Percentiles rank a stretch among this genome's conserved stretches.
Conservation (phyloP, 768 basidiomycete genomes). For the Kwoniella newhampshirensis region DNA sequence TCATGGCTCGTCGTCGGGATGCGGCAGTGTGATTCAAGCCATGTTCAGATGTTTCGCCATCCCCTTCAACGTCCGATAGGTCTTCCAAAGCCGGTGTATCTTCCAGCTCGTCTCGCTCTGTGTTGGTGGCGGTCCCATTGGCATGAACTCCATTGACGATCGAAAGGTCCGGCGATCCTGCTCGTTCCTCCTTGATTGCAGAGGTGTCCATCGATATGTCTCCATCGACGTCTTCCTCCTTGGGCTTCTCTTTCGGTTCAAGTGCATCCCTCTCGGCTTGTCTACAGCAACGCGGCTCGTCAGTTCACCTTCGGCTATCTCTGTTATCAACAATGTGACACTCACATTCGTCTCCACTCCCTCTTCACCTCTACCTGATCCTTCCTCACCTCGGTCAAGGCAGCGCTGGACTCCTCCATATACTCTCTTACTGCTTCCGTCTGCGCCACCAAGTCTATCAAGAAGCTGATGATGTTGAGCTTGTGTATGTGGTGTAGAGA, state of each 20-base stretch:
- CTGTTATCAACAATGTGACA: slow-evolving; percentile 23
- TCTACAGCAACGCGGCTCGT: slow-evolving; percentile 22
- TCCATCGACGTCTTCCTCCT: slow-evolving; percentile 34
- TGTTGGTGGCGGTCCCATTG: slow-evolving; percentile 15
- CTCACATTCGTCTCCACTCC: slow-evolving; percentile 82
- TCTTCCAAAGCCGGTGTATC: slow-evolving; percentile 35
- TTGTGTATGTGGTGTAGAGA: slow-evolving; percentile 73
- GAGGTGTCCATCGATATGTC: slow-evolving; percentile 37
- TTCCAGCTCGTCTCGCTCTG: slow-evolving; percentile 38
- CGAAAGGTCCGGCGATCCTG: slow-evolving; percentile 19
- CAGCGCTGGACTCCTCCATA: slow-evolving; percentile 86
- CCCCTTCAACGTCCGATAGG: slow-evolving; percentile 59
- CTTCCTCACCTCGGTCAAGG: slow-evolving; percentile 86
- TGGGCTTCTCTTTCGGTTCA: slow-evolving; percentile 42
- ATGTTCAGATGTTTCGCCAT: slow-evolving; percentile 51
- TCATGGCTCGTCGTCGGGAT: slow-evolving; percentile 41
- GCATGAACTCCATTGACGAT: slow-evolving; percentile 16
- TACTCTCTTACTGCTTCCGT: slow-evolving; percentile 83
- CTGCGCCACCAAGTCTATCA: slow-evolving; percentile 84
- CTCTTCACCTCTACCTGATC: slow-evolving; percentile 94
- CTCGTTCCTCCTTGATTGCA: slow-evolving; percentile 27
- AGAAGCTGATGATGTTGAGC: slow-evolving; percentile 78
- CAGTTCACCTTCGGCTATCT: neutral
- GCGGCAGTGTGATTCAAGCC: slow-evolving; percentile 25
- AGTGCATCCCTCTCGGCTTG: slow-evolving; percentile 47